Percentiles rank a stretch among this genome's conserved stretches.
Conservation (phyloP, 768 basidiomycete species). For the Termitomyces sp. region DNA sequence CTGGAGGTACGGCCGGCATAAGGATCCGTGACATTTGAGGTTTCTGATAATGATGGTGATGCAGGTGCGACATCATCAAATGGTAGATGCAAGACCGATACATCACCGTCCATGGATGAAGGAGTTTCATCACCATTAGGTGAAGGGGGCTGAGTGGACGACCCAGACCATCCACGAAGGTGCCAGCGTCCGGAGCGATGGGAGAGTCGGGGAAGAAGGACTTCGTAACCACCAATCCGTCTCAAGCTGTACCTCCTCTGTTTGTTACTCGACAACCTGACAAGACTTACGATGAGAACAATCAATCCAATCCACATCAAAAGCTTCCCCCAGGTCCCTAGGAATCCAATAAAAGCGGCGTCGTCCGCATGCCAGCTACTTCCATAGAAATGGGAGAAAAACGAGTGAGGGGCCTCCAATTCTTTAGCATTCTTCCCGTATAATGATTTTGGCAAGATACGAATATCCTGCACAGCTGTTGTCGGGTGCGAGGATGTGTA, state of each 20-base stretch:
- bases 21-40: constrained; percentile 39
- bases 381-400: constrained; percentile 97
- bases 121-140: constrained; percentile 31
- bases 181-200: constrained; percentile 72
- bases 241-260: constrained; percentile 58
- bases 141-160: constrained; percentile 45
- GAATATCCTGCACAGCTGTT: constrained; percentile 69
- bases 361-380: constrained; percentile 99
- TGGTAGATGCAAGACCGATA: constrained; percentile 61
- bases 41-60: constrained; percentile 53
- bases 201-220: constrained; percentile 72
- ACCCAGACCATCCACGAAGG: constrained; percentile 50
- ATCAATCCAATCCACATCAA: constrained; percentile 83
- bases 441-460: constrained; percentile 92
- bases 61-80: constrained; percentile 46
- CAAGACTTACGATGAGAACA: constrained; percentile 66
- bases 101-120: constrained; percentile 45
- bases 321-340: constrained; percentile 82
- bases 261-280: constrained; percentile 53
- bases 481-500: constrained; percentile 69
- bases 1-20: constrained; percentile 38
- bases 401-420: constrained; percentile 82
- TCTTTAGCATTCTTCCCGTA: constrained; percentile 94
- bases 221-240: constrained; percentile 71
- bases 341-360: constrained; percentile 94